A percentile compares a stretch with the other conserved stretches of the same genome.
These are phyloP conservation scores for Vigna trinervia DNA, from an alignment of 306 rosid genomes.

Conservation along the genomic window DNA sequence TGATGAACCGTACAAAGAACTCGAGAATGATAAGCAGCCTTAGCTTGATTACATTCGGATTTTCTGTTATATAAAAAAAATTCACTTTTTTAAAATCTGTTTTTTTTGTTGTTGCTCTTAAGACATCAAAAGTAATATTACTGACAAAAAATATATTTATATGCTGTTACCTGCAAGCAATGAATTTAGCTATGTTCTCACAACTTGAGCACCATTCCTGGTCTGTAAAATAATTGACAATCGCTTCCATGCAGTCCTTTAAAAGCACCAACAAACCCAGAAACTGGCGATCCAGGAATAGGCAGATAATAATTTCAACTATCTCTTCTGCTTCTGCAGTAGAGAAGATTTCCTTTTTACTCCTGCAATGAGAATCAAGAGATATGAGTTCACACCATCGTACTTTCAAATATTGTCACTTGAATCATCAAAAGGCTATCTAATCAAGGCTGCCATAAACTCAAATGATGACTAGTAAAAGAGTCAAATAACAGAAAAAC, in stretches of 20 bases:
- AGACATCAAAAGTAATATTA: slow-evolving; percentile 9
- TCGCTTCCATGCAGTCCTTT: slow-evolving; percentile 70
- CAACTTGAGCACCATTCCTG: slow-evolving; percentile 77
- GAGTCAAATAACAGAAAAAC: slow-evolving; percentile 17
- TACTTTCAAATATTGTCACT: slow-evolving; percentile 9
- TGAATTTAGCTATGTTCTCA: slow-evolving; percentile 76
- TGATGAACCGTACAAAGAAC: background rate
- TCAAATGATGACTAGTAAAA: slow-evolving; percentile 19
- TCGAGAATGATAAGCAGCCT: background rate
- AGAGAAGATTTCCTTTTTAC: slow-evolving; percentile 61
- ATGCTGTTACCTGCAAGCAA: slow-evolving; percentile 72
- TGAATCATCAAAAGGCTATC: slow-evolving; percentile 25
- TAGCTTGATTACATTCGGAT: background rate
- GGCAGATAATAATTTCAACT: slow-evolving; percentile 69
- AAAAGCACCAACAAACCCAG: slow-evolving; percentile 73
- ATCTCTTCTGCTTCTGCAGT: slow-evolving; percentile 81
- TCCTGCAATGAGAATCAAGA: slow-evolving; percentile 58
- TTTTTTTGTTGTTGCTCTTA: too few relatives aligned
- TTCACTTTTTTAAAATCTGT: background rate
- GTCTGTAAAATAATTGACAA: slow-evolving; percentile 74
- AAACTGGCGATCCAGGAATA: slow-evolving; percentile 78
- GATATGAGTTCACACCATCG: slow-evolving; percentile 23
- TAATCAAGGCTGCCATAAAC: slow-evolving; percentile 26
- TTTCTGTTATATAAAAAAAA: too few relatives aligned
- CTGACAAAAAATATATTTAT: background rate